phyloP scores from a whole-genome alignment of 2,329 filamentous ascomycete genomes.

The Neofusicoccum sp. region DNA sequence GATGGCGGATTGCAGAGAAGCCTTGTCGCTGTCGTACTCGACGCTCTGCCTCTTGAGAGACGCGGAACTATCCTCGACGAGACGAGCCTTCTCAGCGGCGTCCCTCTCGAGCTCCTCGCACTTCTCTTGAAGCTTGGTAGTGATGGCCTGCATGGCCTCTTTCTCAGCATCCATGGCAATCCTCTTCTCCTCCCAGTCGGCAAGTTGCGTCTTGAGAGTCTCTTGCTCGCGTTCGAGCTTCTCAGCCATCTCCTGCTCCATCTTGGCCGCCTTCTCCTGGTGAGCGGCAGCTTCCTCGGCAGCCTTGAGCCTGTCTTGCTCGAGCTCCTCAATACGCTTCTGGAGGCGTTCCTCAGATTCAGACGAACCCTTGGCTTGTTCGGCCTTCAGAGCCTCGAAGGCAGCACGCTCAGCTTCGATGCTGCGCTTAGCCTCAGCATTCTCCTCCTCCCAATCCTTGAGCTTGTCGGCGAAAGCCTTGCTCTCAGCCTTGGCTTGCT shows the following conservation, averaged over 20 bases:
- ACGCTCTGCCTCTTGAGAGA: conserved; percentile 17
- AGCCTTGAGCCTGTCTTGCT: conserved; percentile 5
- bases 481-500: conserved; percentile 16
- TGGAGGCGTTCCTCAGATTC: conserved; percentile 14
- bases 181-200: conserved; percentile 5
- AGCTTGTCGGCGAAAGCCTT: conserved; percentile 19
- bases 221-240: conserved; percentile 10
- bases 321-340: conserved; percentile 16
- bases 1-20: conserved; percentile 14
- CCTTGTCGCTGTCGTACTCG: conserved; percentile 18
- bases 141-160: conserved; percentile 8
- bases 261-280: conserved; percentile 5
- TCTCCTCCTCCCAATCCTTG: conserved; percentile 13
- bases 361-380: neutral
- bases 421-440: conserved; percentile 9
- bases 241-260: conserved; percentile 13
- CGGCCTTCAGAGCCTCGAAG: conserved; percentile 9
- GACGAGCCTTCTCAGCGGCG: conserved; percentile 14
- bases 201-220: conserved; percentile 5
- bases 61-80: conserved; percentile 14
- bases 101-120: conserved; percentile 11
- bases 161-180: conserved; percentile 11
- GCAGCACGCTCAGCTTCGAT: conserved; percentile 16
- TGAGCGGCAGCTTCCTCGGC: conserved; percentile 9
- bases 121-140: conserved; percentile 8